These are phyloP conservation scores for Fraxinus sp. DNA, from an alignment of 305 asterid genomes.

Conservation along the genomic window DNA sequence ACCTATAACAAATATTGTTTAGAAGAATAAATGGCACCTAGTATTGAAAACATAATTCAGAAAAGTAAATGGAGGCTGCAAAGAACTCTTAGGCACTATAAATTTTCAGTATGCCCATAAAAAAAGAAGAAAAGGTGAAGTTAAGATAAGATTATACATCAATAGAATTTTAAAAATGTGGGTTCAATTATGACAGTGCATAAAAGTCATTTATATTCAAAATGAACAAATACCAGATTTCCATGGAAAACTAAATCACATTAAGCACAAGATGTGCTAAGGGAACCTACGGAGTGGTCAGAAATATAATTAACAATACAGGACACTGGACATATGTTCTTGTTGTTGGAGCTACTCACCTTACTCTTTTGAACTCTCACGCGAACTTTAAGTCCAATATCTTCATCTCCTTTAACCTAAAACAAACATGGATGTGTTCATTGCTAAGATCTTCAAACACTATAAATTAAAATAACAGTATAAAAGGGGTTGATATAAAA, in stretches of 20 bases:
- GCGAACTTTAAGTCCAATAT: constrained; percentile 88
- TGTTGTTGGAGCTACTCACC: constrained; percentile 36
- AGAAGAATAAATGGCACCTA: constrained; percentile 20
- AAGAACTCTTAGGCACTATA: background rate
- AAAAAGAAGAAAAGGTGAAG: background rate
- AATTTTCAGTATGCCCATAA: constrained; percentile 4
- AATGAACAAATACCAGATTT: background rate
- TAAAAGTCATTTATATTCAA: background rate
- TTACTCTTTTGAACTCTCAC: constrained; percentile 99
- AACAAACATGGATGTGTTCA: constrained; percentile 22
- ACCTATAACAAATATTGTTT: constrained; percentile 48
- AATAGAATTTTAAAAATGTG: background rate
- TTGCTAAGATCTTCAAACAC: constrained; percentile 9
- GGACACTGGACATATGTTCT: background rate
- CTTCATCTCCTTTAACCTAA: constrained; percentile 94
- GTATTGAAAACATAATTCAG: background rate
- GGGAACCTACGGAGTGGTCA: background rate
- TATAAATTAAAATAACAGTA: constrained; percentile 14
- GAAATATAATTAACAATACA: background rate
- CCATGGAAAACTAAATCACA: background rate
- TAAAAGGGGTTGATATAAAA: constrained; percentile 4
- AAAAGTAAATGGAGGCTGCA: background rate
- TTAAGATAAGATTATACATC: background rate
- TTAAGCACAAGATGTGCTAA: background rate
- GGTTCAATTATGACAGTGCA: background rate